Evolutionary conservation across 2,329 filamentous ascomycete species (phyloP), one percentile per base, ranked within the genome.

Genomic region (Calonectria leucothoes): DNA sequence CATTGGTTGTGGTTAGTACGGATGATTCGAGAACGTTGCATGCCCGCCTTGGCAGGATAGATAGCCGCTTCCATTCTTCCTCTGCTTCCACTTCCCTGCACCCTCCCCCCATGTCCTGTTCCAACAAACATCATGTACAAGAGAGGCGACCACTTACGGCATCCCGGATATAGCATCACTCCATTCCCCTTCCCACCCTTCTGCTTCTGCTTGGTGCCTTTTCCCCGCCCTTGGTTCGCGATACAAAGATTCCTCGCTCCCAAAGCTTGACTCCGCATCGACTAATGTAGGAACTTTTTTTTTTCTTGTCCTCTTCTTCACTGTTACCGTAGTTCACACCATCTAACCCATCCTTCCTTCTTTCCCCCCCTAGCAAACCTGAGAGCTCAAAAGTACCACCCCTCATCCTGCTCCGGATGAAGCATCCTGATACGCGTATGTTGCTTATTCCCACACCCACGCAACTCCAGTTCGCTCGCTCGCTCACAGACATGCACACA

Each of bases 361-460:
- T n/a, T 4, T 12, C 39, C 15, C 49, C 27, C 6, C 25, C 52
- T 15, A 45, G 20, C 31, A 55, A 29, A n/a, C 27, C 31, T n/a
- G 7, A n/a, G 20, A 23, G 31, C 31, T 59, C 52, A 71, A 71
- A 71, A 66, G 63, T 66, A 42, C 69, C 68, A 20, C 31, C 55
- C 48, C 27, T 52, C 29, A 12, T 61, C 61, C 10, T 48, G 14
- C 8, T 11, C 66, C 51, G 14, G 27, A 7, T 35, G 27, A 31
- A 33, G 25, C 61, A 35, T 37, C 52, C 20, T 59, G 52, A 59
- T 59, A 59, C 52, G 52, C 52, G 52, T 59, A 42, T 64, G 59
- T 23, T 51, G 69, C 61, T 71, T 71, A 71, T 71, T 71, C 51
- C 61, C 69, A 71, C 69, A 51, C 69, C 61, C 68, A 66, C 68